Base-by-base conservation (phyloP, 2,329 filamentous ascomycete genomes). In the Alternaria viburni region DNA sequence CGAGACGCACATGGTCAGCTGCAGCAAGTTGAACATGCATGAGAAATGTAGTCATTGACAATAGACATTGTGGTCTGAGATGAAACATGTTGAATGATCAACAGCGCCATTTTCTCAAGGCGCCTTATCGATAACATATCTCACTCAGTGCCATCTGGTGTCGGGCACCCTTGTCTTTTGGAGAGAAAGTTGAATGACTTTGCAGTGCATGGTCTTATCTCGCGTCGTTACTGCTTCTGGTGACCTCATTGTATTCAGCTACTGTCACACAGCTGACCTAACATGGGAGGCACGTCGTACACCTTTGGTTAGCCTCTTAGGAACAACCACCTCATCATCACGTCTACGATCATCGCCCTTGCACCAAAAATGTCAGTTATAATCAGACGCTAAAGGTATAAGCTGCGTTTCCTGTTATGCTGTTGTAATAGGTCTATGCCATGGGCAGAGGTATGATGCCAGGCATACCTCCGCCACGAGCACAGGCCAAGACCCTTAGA, bases 401-500 rank as follows among this genome's bases (percentile, higher is more conserved):
- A 21, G 26, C 13, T 51, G 23, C 13, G 11, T 15, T 23, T 51
- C 4, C 30, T 5, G 8, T 3, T 2, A 28, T 51, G 19, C 21
- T 36, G 2, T 17, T 9, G n/a, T 4, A 8, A 51, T 19, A n/a
- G 19, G 19, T 51, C 17, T 6, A 51, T 23, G 19, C 28, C 13
- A 12, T 15, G 4, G 30, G 36, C 9, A 19, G 13, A 54, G 32
- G n/a, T 11, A 36, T 28, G 17, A 17, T 30, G n/a, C 17, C 25
- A 30, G 23, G n/a, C 12, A 50, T 32, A 23, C 4, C 17, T 30
- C 32, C 47, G 21, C 28, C 41, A 19, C 15, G 54, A 13, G 60
- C 60, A 62, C 60, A 59, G 60, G 49, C 60, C 60, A 62, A 28
- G 44, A 54, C 19, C 30, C 19, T 58, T 13, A 30, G 30, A 32